phyloP scores from a whole-genome alignment of 2,329 filamentous ascomycete genomes.

The Blumeria hordei region DNA sequence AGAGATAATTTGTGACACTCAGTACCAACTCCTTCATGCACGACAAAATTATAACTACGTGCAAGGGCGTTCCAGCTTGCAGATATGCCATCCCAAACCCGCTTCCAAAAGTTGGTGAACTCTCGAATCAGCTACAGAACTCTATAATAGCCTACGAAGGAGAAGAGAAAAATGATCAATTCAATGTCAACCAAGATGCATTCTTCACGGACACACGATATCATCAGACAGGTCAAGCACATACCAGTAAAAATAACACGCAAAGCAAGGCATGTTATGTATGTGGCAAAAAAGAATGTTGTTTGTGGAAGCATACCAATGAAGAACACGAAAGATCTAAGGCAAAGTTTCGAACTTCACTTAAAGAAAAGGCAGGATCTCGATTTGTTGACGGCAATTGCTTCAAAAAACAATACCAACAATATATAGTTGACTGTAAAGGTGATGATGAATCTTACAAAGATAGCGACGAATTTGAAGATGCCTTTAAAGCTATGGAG shows the following conservation, averaged over 20 bases:
- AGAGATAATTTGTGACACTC: no score
- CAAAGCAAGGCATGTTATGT: neutral
- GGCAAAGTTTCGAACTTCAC: neutral
- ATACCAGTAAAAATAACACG: neutral
- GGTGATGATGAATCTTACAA: neutral
- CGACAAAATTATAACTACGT: constrained; percentile 2
- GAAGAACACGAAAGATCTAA: neutral
- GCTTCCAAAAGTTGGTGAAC: neutral
- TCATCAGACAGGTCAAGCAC: neutral
- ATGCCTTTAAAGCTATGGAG: neutral
- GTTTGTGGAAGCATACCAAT: neutral
- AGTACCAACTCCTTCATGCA: neutral
- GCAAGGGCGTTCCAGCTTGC: constrained; percentile 1
- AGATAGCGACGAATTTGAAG: neutral
- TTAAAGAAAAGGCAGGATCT: neutral
- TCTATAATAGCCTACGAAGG: constrained; percentile 1
- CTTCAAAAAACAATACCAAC: neutral
- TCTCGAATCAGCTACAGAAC: neutral
- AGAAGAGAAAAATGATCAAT: neutral
- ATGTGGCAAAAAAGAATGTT: neutral
- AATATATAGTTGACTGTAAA: neutral
- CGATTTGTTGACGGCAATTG: neutral
- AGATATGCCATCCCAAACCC: constrained; percentile 1
- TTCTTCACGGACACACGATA: neutral
- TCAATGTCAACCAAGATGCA: neutral